Conservation (phyloP, 352 stramenopile genomes). For the Blastocystis sp. region DNA sequence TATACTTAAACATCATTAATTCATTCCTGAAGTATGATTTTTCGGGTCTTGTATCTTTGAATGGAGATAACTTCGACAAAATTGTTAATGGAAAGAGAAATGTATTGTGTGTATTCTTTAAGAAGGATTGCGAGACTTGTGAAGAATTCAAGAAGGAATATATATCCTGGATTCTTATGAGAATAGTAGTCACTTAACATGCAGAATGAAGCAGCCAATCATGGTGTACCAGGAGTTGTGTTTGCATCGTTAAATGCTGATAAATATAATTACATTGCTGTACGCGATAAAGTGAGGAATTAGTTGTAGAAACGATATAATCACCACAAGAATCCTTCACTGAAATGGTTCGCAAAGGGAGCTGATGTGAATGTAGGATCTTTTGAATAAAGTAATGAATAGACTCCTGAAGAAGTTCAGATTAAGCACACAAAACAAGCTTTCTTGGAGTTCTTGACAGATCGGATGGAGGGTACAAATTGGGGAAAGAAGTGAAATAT, state of each 20-base stretch:
- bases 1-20: conserved; percentile 58
- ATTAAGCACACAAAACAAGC: conserved; percentile 35
- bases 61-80: conserved; percentile 55
- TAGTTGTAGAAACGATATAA: conserved; percentile 47
- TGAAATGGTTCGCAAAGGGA: conserved; percentile 60
- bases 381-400: not conserved
- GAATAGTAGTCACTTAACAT: not conserved
- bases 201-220: conserved; percentile 1
- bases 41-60: conserved; percentile 15
- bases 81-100: conserved; percentile 59
- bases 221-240: not conserved
- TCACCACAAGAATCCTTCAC: conserved; percentile 45
- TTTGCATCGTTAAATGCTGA: conserved; percentile 38
- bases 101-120: conserved; percentile 31
- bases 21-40: conserved; percentile 47
- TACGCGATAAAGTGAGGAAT: not conserved
- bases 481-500: not conserved
- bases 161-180: conserved; percentile 42
- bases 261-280: conserved; percentile 56
- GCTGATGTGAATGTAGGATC: conserved; percentile 8
- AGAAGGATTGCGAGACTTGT: conserved; percentile 57
- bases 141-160: conserved; percentile 59
- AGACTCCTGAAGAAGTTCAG: conserved; percentile 58
- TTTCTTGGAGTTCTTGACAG: conserved; percentile 26
- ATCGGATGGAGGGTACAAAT: conserved; percentile 19